These are phyloP conservation scores for Lachancea sp. DNA, from an alignment of 805 yeast genomes.

Conservation along the genomic window DNA sequence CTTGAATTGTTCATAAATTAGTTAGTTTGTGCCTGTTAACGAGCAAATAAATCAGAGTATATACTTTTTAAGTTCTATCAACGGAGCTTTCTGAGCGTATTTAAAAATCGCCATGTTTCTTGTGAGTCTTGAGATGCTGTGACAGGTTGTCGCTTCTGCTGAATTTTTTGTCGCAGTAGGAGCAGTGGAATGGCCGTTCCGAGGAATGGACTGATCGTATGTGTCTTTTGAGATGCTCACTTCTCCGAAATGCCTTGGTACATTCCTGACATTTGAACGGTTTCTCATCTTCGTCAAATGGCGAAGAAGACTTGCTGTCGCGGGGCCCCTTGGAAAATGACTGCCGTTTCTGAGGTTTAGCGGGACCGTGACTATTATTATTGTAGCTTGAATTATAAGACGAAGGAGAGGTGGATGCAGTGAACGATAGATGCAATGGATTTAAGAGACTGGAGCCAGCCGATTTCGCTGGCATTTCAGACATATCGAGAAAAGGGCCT, in stretches of 20 bases:
- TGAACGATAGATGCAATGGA: background rate
- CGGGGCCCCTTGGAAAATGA: constrained; percentile 9
- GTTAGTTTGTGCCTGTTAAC: no score
- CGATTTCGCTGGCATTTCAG: background rate
- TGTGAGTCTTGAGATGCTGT: constrained; percentile 55
- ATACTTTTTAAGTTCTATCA: constrained; percentile 7
- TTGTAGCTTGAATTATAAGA: constrained; percentile 4
- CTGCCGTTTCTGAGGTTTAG: constrained; percentile 6
- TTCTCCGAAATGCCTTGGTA: constrained; percentile 46
- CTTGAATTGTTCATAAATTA: no score
- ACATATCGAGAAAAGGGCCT: background rate
- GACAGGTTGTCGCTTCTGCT: constrained; percentile 62
- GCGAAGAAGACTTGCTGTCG: constrained; percentile 10
- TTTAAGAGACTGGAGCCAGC: constrained; percentile 1
- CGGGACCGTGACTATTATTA: background rate
- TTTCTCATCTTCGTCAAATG: constrained; percentile 29
- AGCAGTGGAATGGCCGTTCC: constrained; percentile 54
- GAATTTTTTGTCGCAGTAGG: constrained; percentile 52
- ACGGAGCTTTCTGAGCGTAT: background rate
- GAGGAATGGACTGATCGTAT: constrained; percentile 58
- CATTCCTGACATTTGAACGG: constrained; percentile 37
- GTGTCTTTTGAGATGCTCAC: constrained; percentile 63
- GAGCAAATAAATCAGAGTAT: constrained; percentile 1
- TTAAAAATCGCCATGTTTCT: constrained; percentile 29
- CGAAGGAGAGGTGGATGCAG: constrained; percentile 5